Base-by-base conservation (phyloP, 331 rosid species). In the Cydonia oblonga region DNA sequence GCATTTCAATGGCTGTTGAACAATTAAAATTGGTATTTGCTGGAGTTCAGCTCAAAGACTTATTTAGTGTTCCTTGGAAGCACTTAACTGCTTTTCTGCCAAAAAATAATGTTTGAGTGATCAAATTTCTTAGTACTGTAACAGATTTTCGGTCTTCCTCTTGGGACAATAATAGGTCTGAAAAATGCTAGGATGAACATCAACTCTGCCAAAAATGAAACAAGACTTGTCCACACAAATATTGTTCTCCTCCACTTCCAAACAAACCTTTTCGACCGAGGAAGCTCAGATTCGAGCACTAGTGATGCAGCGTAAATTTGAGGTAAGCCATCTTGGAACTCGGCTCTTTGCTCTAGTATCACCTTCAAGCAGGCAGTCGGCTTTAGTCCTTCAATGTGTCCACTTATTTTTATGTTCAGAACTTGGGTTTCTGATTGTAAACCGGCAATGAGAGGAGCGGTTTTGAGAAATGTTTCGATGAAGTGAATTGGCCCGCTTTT, bases 181-280 rank as follows among this genome's bases (percentile, higher is more conserved):
- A 59, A 20, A 18, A 73, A 68, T 40, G 24, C 42, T 18, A 74
- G 40, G 38, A 73, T 33, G 66, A 79, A 60, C 46, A 62, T 42
- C 70, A 73, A 73, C 62, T 67, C 67, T 25, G 62, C 29, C 58
- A 68, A 63, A 59, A 73, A 74, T 24, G 74, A 61, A 20, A 52
- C 18, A 18, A 79, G 18, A 11, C 79, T 58, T 13, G 54, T 59
- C 82, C 79, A 79, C 23, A 79, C 68, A 30, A 67, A 68, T 18
- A 68, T 22, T 40, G 75, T 79, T 24, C 79, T 73, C 74, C 82
- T 73, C 82, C 82, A 79, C 3, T 1, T 18, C 75, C 71, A 26
- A 10, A 73, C 69, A 52, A 5, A 1, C 1, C 30, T 52, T 54
- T 53, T 74, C 22, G 64, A 40, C 59, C n/a, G 38, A 14, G 72